These are phyloP conservation scores for Monosporascus sp. DNA, from an alignment of 2,329 filamentous ascomycete genomes.

Conservation along the genomic window DNA sequence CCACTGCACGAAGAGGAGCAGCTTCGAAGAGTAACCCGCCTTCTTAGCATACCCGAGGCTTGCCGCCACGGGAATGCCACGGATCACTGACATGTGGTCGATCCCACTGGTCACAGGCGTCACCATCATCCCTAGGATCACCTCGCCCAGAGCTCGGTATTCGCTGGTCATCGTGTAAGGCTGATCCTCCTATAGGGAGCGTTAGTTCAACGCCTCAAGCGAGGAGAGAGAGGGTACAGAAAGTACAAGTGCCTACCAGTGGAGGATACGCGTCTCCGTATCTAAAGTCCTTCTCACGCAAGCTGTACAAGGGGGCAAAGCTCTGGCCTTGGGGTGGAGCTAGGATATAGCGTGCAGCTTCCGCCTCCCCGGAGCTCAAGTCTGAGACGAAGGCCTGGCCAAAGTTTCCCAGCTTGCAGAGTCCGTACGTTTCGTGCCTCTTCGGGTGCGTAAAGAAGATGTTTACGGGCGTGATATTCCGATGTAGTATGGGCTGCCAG, in stretches of 20 bases:
- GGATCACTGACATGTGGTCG: slow-evolving; percentile 11
- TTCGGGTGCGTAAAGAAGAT: slow-evolving; percentile 46
- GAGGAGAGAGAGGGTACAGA: background rate
- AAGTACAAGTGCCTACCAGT: slow-evolving; percentile 14
- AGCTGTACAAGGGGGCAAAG: slow-evolving; percentile 7
- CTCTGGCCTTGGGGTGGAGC: slow-evolving; percentile 13
- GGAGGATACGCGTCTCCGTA: slow-evolving; percentile 18
- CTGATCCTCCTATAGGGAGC: slow-evolving; percentile 14
- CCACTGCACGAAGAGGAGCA: slow-evolving; percentile 20
- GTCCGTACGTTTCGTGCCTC: slow-evolving; percentile 45
- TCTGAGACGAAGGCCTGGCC: slow-evolving; percentile 34
- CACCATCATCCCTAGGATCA: slow-evolving; percentile 28
- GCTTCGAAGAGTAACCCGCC: slow-evolving; percentile 11
- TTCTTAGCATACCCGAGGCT: slow-evolving; percentile 8
- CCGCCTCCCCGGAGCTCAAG: slow-evolving; percentile 19
- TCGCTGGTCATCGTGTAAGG: slow-evolving; percentile 27
- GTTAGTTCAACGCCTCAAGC: slow-evolving; percentile 6
- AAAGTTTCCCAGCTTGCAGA: slow-evolving; percentile 50
- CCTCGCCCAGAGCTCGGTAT: slow-evolving; percentile 24
- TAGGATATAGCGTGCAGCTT: slow-evolving; percentile 13
- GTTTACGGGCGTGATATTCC: slow-evolving; percentile 40
- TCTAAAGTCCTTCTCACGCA: slow-evolving; percentile 12
- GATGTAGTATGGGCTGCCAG: slow-evolving; percentile 49
- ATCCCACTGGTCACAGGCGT: slow-evolving; percentile 4
- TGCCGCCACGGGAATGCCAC: background rate